Evolutionary conservation across 139 green algal species (phyloP), one percentile per base, ranked within the genome.

Genomic region (Dunaliella primolecta): DNA sequence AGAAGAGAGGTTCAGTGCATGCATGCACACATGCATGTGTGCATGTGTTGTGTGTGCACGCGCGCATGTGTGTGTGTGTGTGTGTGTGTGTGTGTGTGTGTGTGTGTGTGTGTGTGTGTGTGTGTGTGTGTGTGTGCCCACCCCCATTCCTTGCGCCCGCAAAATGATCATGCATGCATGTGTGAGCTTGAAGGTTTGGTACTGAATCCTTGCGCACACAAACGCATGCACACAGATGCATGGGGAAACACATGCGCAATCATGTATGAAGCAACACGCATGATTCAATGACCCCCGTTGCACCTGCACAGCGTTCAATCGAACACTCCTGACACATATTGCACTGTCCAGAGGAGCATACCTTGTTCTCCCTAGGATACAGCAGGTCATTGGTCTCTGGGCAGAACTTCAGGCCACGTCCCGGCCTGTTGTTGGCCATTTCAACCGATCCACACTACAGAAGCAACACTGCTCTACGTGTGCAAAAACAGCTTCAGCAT

Each of bases 371-470:
- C 23, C 91, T 85, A 3, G 94, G 94, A 81, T 96, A 96, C 36
- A 97, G 87, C 74, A 97, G 81, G 82, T 97, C 95, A 85, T 98
- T 98, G 72, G 90, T 95, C 80, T 98, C 94, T 0, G 94, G 95
- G 84, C 95, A 98, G 78, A 98, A 98, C 27, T 92, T 90, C 0
- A 98, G 90, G 0, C 87, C 82, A 23, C 87, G 84, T 24, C 74
- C 78, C 0, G 84, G 71, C 30, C 38, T 81, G 11, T 32, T 32
- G 29, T 3, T 21, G 20, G 71, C 71, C 71, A 77, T 77, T 72
- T 72, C 56, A 20, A 20, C 56, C 23, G 56, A n/a, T 72, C 56
- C n/a, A n/a, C n/a, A n/a, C n/a, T n/a, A n/a, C n/a, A n/a, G n/a
- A n/a, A n/a, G n/a, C n/a, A n/a, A n/a, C n/a, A n/a, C n/a, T n/a